Evolutionary conservation across 176 grass and related monocot genomes (phyloP).

Genomic region (Rhynchospora pubera): DNA sequence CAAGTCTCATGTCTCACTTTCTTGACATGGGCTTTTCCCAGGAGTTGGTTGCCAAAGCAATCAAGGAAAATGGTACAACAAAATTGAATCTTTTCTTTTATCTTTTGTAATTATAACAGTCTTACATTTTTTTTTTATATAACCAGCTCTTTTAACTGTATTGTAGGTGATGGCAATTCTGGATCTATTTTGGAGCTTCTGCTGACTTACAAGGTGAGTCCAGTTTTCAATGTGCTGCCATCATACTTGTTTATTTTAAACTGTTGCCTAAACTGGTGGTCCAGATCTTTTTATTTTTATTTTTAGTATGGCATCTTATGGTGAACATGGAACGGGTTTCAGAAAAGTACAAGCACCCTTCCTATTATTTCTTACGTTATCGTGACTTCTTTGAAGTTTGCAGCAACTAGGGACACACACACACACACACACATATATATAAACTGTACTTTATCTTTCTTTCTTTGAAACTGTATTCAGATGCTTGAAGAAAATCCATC

Average conservation of each 20-base stretch:
- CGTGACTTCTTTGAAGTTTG: background rate
- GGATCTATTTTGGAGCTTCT: background rate
- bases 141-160: background rate
- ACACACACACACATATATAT: background rate
- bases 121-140: background rate
- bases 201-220: background rate
- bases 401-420: background rate
- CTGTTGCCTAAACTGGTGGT: background rate
- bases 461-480: conserved; percentile 28
- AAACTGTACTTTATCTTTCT: background rate
- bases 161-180: background rate
- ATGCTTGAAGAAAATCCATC: conserved; percentile 31
- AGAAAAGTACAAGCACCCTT: background rate
- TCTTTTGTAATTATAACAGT: background rate
- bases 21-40: background rate
- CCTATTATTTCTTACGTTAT: background rate
- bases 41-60: background rate
- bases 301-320: background rate
- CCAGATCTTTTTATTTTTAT: background rate
- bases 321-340: background rate
- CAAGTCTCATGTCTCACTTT: background rate
- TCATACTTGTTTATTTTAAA: background rate
- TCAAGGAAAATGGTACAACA: background rate
- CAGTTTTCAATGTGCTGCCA: background rate
- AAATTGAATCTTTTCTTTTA: background rate